Evolutionary conservation across 805 yeast species (phyloP).

Genomic region (Candida caryicola): DNA sequence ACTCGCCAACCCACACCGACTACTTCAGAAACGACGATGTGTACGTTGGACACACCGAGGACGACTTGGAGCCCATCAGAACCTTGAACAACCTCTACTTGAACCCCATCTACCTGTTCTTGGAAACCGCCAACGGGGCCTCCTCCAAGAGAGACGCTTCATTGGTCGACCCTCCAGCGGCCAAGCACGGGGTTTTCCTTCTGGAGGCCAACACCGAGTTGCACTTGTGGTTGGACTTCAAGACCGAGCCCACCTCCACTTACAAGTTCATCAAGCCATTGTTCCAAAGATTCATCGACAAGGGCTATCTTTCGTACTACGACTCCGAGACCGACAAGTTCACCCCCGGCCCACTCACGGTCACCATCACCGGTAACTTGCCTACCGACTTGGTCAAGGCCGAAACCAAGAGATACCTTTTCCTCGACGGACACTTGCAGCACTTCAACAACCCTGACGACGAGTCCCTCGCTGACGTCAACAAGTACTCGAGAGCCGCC

Average conservation of each 20-base stretch:
- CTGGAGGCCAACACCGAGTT: constrained; percentile 51
- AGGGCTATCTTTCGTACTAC: constrained; percentile 50
- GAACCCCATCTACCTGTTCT: constrained; percentile 47
- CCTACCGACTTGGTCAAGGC: constrained; percentile 41
- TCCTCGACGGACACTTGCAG: constrained; percentile 53
- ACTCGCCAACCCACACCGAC: constrained; percentile 3
- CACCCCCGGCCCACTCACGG: constrained; percentile 54
- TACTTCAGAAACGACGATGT: constrained; percentile 37
- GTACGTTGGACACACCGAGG: constrained; percentile 62
- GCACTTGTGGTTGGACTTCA: constrained; percentile 63
- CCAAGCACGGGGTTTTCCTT: constrained; percentile 33
- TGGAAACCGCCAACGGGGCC: constrained; percentile 47
- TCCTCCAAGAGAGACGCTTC: constrained; percentile 5
- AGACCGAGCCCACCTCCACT: constrained; percentile 50
- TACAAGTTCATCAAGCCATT: constrained; percentile 45
- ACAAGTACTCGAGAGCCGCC: constrained; percentile 36
- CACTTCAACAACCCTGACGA: constrained; percentile 21
- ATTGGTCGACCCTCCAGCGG: constrained; percentile 1
- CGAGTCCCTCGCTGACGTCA: constrained; percentile 5
- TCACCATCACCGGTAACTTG: constrained; percentile 64
- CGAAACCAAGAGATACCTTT: constrained; percentile 34
- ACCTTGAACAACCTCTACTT: constrained; percentile 53
- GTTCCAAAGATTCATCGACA: constrained; percentile 46
- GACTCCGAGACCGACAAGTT: constrained; percentile 32
- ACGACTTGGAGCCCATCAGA: constrained; percentile 41